A percentile compares a stretch with the other conserved stretches of the same genome.
Conservation (phyloP, 2,329 filamentous ascomycete species). For the Pseudogymnoascus pannorum region DNA sequence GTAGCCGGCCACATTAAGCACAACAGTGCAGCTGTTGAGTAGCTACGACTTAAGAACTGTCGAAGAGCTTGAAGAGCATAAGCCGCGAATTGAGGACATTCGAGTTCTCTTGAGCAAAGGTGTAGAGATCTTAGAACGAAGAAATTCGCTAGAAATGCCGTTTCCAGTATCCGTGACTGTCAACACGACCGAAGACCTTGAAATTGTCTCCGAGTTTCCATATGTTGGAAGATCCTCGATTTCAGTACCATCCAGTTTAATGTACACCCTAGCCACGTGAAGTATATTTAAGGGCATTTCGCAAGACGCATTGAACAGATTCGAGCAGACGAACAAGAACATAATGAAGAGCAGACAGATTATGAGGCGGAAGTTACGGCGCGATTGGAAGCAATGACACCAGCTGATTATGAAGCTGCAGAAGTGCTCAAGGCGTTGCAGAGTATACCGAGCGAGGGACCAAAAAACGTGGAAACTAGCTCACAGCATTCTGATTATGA, state of each 20-base stretch:
- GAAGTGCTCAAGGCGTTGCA: not conserved
- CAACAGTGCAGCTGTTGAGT: not conserved
- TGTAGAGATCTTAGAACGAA: conserved; percentile 48
- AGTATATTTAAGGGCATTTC: conserved; percentile 54
- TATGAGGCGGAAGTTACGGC: not conserved
- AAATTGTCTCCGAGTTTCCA: conserved; percentile 11
- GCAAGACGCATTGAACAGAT: not conserved
- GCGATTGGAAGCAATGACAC: not conserved
- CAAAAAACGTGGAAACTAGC: not conserved
- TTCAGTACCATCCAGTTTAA: conserved; percentile 26
- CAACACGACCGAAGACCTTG: conserved; percentile 23
- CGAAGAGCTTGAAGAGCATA: conserved; percentile 7
- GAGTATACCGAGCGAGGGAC: not conserved
- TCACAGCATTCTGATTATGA: not conserved
- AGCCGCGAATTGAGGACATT: not conserved
- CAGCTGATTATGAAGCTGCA: not conserved
- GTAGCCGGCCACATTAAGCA: not conserved
- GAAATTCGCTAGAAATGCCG: conserved; percentile 53
- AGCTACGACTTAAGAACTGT: conserved; percentile 5
- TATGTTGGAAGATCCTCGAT: conserved; percentile 35
- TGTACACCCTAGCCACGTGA: conserved; percentile 41
- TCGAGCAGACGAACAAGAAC: not conserved
- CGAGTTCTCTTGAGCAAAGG: conserved; percentile 56
- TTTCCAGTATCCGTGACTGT: conserved; percentile 54
- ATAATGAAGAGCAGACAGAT: not conserved